Evolutionary conservation across 495 filamentous ascomycete species (phyloP), one percentile per base, ranked within the genome.

Genomic region (Pseudevernia furfuracea): DNA sequence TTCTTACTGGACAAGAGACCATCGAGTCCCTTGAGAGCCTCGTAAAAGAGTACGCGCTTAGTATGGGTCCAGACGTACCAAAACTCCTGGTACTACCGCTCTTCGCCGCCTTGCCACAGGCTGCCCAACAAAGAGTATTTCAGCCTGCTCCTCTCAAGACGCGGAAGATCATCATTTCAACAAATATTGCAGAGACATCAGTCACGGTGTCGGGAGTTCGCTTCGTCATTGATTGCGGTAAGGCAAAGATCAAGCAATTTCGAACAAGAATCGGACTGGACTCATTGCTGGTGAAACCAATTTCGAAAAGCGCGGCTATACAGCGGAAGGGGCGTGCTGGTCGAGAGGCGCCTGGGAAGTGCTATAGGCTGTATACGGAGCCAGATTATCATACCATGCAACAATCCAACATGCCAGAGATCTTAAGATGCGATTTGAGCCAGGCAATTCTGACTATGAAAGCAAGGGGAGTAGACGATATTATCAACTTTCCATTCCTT

Each of bases 171-270:
- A 90, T 99, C 15, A 80, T 99, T 4, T 84, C 92, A 0, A 99
- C 95, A 19, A 99, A 99, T 73, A 97, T 99, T 67, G 95, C 95
- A 30, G 95, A 99, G 71, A 97, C 95, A 0, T 99, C 95, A 1
- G 88, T 99, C 61, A 99, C 95, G 0, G 92, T 99, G 0, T 86
- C 93, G 11, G 95, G 95, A 3, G 91, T 99, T 6, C 84, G 91
- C 4, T 90, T 84, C 70, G 95, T 99, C 37, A 80, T 99, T 37
- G 95, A 99, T 72, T 89, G 89, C 69, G 95, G 95, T 32, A 96
- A 96, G 70, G 88, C 88, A 6, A 99, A 97, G 72, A 84, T 92
- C 59, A 97, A 96, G 73, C 89, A 96, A 65, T 97, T 92, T 76
- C 86, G 92, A 3, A 83, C 89, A 15, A 81, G 86, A 0, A 81